phyloP scores from a whole-genome alignment of 73 alveolate genomes.

The Blepharisma stoltei region DNA sequence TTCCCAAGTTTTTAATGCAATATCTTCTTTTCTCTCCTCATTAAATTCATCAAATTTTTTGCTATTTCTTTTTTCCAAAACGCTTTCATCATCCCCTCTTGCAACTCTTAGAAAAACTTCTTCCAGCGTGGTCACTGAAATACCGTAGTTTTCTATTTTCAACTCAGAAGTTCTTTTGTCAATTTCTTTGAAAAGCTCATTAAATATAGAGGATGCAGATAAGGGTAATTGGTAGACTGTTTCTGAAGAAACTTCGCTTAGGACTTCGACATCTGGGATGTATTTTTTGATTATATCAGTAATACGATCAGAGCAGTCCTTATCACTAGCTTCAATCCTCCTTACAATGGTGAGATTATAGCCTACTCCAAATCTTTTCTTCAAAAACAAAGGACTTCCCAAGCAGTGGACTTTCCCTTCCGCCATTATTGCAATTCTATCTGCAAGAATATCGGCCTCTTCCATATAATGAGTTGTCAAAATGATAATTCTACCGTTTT shows the following conservation, averaged over 20 bases:
- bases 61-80: background rate
- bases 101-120: conserved; percentile 90
- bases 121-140: conserved; percentile 92
- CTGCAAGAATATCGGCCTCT: conserved; percentile 86
- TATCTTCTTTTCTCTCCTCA: background rate
- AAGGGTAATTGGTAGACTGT: conserved; percentile 54
- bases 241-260: conserved; percentile 8
- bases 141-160: conserved; percentile 83
- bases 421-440: conserved; percentile 74
- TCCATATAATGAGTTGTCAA: conserved; percentile 90
- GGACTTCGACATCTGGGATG: background rate
- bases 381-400: conserved; percentile 48
- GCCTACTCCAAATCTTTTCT: conserved; percentile 45
- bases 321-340: background rate
- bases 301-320: background rate
- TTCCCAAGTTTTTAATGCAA: background rate
- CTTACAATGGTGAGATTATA: conserved; percentile 20
- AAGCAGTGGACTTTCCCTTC: conserved; percentile 57
- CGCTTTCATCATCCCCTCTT: conserved; percentile 12
- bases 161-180: conserved; percentile 55
- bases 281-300: background rate
- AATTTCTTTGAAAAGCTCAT: conserved; percentile 68
- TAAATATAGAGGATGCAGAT: conserved; percentile 48
- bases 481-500: conserved; percentile 40
- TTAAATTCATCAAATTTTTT: background rate